Evolutionary conservation across 345 rosid species (phyloP), one percentile per base, ranked within the genome.

Genomic region (Barbarea vulgaris): DNA sequence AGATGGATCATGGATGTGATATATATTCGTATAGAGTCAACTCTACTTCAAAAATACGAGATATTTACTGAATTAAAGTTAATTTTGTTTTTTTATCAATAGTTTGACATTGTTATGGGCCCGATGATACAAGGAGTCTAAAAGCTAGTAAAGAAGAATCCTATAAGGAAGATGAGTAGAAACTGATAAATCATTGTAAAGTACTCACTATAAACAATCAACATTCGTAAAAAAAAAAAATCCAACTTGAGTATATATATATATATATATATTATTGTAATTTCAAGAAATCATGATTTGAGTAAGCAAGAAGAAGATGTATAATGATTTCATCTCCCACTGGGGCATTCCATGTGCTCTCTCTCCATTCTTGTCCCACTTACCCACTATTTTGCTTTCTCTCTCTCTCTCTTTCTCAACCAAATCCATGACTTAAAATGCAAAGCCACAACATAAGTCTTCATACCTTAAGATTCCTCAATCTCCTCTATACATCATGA

Each of bases 311-410:
- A 56, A 15, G 34, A 56, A 39, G 12, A 69, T 25, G 37, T 69
- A 25, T 54, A 56, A 69, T 69, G 64, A 69, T 42, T 56, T 42
- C 74, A 56, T n/a, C 51, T 56, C n/a, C 53, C 64, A 52, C 52
- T 68, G 17, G 72, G 72, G 34, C 51, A 54, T 54, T 68, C 12
- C 72, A 69, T 69, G 74, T 69, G 74, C 64, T 42, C 19, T 69
- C 73, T 56, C 42, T 39, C 39, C 39, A 44, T 56, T 8, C n/a
- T 53, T 53, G 72, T 42, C 73, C 73, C 73, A 69, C 73, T 41
- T 56, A 51, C 73, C 73, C 64, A 69, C 48, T 69, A 39, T 27
- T 56, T 12, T 69, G 5, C 37, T 52, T 24, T 68, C 72, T 67
- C 60, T 67, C 8, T 66, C 31, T 66, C 42, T 30, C 55, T 65